Conservation (phyloP, 176 grass and related monocot species). For the Raddia guianensis region DNA sequence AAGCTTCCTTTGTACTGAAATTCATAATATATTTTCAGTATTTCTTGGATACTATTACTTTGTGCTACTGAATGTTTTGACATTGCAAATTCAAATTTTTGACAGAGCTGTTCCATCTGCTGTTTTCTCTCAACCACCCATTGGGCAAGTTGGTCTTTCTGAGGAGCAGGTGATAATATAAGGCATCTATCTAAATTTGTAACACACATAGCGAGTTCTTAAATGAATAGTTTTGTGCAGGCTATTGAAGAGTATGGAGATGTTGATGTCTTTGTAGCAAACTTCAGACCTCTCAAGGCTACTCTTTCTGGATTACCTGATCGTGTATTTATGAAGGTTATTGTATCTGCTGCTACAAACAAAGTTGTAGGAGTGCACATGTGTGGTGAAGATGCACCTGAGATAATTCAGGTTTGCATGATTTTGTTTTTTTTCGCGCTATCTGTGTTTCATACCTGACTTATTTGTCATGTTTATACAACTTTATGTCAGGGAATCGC, state of each 20-base stretch:
- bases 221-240: conserved; percentile 43
- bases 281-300: conserved; percentile 91
- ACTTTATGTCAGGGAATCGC: conserved; percentile 70
- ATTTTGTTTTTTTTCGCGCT: conserved; percentile 9
- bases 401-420: conserved; percentile 82
- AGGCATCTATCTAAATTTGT: conserved; percentile 2
- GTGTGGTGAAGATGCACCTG: conserved; percentile 87
- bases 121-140: conserved; percentile 91
- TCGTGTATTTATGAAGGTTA: conserved; percentile 82
- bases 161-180: conserved; percentile 73
- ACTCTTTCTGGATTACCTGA: conserved; percentile 95
- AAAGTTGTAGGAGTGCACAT: conserved; percentile 92
- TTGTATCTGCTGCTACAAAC: conserved; percentile 76
- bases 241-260: conserved; percentile 74
- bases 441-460: conserved; percentile 30
- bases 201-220: conserved; percentile 22
- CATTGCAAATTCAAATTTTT: conserved; percentile 16
- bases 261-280: conserved; percentile 75
- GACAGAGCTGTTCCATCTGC: conserved; percentile 83
- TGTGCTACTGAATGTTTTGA: conserved; percentile 11
- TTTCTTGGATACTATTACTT: neutral
- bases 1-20: conserved; percentile 19
- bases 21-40: conserved; percentile 17
- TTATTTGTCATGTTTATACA: neutral
- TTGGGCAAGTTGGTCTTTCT: conserved; percentile 86